Base-by-base conservation (phyloP, 1,139 yeast species). In the Debaryomyces sp. region DNA sequence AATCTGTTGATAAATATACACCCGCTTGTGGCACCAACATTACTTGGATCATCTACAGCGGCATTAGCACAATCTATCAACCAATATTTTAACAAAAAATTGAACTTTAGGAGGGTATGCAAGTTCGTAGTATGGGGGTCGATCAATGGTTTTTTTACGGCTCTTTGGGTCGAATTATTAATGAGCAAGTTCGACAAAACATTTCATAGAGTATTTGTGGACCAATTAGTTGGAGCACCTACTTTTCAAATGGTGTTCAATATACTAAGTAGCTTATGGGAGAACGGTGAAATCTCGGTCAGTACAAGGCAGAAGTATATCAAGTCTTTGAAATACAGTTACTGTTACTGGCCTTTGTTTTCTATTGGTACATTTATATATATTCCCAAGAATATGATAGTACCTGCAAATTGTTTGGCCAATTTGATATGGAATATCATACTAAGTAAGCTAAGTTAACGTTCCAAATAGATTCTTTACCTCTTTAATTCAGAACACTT, bases 61-160 rank as follows among this genome's bases (percentile, higher is more conserved):
- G 78, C 81, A 10, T 61, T 83, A 51, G 87, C 87, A 0, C 88
- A 84, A 59, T 73, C 86, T 0, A 59, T 81, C 23, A 80, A 76
- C 50, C 87, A 83, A 58, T 71, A 72, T 46, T 64, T 64, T 38
- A 74, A 71, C 54, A 70, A 70, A 48, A 70, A 73, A 40, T 73
- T 73, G 50, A 72, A 71, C 47, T 56, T 72, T 15, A 70, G 67
- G 47, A 71, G 73, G 45, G 69, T 82, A 26, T 46, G 70, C 46
- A 83, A 84, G 56, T 84, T 84, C 56, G 60, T 75, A 51, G 61
- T 77, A 1, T 84, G 88, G 88, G 89, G 89, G n/a, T 62, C 71
- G 13, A 67, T 84, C 41, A 83, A 83, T 60, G 89, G 88, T 1
- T 59, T 74, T 24, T 64, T 82, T 48, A 79, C 85, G 2, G 79